Conservation (phyloP, 2,329 filamentous ascomycete species). For the Diplodia sapinea region DNA sequence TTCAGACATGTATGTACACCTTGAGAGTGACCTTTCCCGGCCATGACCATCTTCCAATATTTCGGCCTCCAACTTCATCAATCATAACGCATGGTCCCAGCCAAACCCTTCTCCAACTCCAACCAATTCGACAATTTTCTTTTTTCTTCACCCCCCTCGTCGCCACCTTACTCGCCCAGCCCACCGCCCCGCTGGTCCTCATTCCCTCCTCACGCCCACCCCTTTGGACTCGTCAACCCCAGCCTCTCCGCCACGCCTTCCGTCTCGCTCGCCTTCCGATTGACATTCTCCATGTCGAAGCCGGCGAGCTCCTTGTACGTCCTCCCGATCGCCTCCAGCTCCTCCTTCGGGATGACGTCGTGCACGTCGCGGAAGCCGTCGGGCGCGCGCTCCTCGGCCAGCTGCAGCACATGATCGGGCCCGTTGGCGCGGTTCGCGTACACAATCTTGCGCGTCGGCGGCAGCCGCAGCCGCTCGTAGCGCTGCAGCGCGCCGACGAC, state of each 20-base stretch:
- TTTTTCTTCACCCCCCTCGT: background rate
- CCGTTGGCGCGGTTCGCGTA: conserved; percentile 56
- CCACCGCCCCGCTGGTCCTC: too few relatives aligned
- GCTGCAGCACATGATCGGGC: conserved; percentile 54
- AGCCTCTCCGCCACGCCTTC: conserved; percentile 38
- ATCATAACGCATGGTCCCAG: background rate
- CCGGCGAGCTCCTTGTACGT: conserved; percentile 50
- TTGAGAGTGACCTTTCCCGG: background rate
- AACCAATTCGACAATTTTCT: background rate
- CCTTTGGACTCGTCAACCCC: conserved; percentile 36
- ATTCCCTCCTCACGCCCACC: conserved; percentile 16
- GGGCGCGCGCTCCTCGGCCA: conserved; percentile 54
- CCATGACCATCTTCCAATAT: background rate
- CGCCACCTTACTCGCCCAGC: too few relatives aligned
- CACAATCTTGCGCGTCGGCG: conserved; percentile 54
- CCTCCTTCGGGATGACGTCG: conserved; percentile 49
- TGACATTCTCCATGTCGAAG: conserved; percentile 55
- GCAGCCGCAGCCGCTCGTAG: conserved; percentile 51
- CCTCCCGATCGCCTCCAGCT: conserved; percentile 48
- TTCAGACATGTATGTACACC: background rate
- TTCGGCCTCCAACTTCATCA: background rate
- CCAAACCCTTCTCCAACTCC: background rate
- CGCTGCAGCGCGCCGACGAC: conserved; percentile 42
- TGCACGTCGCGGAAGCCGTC: conserved; percentile 46
- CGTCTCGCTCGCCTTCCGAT: conserved; percentile 48